These are phyloP conservation scores for Ophiosphaerella herpotricha DNA, from an alignment of 2,329 filamentous ascomycete species.

Conservation along the genomic window DNA sequence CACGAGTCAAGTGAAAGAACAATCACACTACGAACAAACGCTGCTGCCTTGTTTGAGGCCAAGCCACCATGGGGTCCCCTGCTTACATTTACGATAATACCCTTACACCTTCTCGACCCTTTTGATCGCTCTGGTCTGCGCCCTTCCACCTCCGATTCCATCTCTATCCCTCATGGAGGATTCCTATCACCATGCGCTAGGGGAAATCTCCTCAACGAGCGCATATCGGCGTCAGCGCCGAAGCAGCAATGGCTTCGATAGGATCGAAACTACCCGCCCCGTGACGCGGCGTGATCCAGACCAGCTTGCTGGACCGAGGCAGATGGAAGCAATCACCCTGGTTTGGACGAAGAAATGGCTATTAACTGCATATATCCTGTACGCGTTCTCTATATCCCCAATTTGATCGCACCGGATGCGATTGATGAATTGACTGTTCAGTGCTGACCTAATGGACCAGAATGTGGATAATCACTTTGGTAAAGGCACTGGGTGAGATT, in stretches of 20 bases:
- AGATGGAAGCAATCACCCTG: conserved; percentile 49
- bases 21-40: too few relatives aligned
- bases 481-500: too few relatives aligned
- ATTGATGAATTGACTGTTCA: neutral
- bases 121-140: too few relatives aligned
- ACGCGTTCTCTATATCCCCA: neutral
- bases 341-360: conserved; percentile 50
- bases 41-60: too few relatives aligned
- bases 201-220: too few relatives aligned
- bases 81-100: too few relatives aligned
- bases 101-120: too few relatives aligned
- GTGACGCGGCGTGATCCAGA: neutral
- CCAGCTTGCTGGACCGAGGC: conserved; percentile 26
- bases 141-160: too few relatives aligned
- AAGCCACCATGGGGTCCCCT: too few relatives aligned
- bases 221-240: neutral
- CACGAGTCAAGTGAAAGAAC: too few relatives aligned
- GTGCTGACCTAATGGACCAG: neutral
- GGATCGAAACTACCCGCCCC: neutral
- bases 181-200: too few relatives aligned
- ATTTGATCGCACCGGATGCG: conserved; percentile 5
- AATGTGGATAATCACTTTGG: neutral
- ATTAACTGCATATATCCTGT: conserved; percentile 43
- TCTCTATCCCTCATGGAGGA: too few relatives aligned
- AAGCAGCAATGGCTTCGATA: neutral